A percentile compares a stretch with the other conserved stretches of the same genome.
These are phyloP conservation scores for Russula earlei DNA, from an alignment of 768 basidiomycete genomes.

Conservation along the genomic window DNA sequence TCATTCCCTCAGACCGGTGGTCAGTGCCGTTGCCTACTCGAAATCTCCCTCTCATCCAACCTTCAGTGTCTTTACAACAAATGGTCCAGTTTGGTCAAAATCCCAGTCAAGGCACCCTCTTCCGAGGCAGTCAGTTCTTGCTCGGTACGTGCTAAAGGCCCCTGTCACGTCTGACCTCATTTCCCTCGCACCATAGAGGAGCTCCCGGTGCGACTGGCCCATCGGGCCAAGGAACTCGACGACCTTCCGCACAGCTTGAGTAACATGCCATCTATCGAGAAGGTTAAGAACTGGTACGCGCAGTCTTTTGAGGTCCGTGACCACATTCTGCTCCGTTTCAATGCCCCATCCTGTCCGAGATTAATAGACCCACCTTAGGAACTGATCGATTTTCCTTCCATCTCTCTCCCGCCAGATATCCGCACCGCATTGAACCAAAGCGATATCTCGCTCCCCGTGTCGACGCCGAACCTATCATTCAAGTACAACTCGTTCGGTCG, in stretches of 20 bases:
- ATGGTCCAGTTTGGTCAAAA: slow-evolving; percentile 98
- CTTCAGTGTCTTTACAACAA: slow-evolving; percentile 86
- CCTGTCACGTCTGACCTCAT: neutral
- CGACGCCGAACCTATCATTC: slow-evolving; percentile 70
- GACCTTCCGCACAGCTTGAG: slow-evolving; percentile 86
- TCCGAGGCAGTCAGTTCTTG: slow-evolving; percentile 88
- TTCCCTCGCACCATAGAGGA: slow-evolving; percentile 51
- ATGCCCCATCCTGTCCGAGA: slow-evolving; percentile 3
- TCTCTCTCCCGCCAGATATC: slow-evolving; percentile 58
- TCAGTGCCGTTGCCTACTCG: slow-evolving; percentile 28
- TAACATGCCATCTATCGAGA: slow-evolving; percentile 85
- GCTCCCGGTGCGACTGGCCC: slow-evolving; percentile 87
- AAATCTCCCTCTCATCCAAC: neutral
- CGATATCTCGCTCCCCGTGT: slow-evolving; percentile 51
- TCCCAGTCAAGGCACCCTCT: slow-evolving; percentile 85
- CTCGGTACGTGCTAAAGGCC: slow-evolving; percentile 44
- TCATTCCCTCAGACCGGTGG: slow-evolving; percentile 91
- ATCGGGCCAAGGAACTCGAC: slow-evolving; percentile 93
- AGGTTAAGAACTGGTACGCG: slow-evolving; percentile 98
- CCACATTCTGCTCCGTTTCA: neutral
- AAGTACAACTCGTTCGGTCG: slow-evolving; percentile 24
- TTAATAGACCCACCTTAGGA: slow-evolving; percentile 46
- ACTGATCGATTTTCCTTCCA: slow-evolving; percentile 75
- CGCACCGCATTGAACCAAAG: slow-evolving; percentile 51
- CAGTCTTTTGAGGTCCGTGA: slow-evolving; percentile 86